Percentiles rank a stretch among this genome's conserved stretches.
These are phyloP conservation scores for Paracamarosporium sp. DNA, from an alignment of 2,329 filamentous ascomycete species.

Conservation along the genomic window DNA sequence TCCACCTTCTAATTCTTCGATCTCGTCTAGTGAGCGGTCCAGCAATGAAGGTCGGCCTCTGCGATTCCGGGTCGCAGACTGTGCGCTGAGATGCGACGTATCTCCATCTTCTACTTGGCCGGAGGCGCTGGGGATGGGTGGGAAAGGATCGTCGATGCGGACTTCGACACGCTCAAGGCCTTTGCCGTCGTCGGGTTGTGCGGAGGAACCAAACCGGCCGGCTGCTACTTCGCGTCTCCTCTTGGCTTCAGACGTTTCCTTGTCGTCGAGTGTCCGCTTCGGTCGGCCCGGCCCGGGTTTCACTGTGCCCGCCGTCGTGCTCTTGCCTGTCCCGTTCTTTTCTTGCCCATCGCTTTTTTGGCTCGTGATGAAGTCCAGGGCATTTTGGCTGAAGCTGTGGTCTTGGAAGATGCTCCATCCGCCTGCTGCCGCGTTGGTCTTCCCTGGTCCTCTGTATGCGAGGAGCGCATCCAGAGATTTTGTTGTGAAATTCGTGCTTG, in stretches of 20 bases:
- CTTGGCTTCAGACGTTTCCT: slow-evolving; percentile 54
- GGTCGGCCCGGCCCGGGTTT: slow-evolving; percentile 34
- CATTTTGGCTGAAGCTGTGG: slow-evolving; percentile 60
- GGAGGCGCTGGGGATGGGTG: slow-evolving; percentile 16
- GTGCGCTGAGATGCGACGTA: slow-evolving; percentile 19
- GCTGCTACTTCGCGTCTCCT: slow-evolving; percentile 67
- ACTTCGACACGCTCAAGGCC: slow-evolving; percentile 58
- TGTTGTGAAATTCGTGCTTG: slow-evolving; percentile 71
- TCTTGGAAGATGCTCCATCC: slow-evolving; percentile 82
- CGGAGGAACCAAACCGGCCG: slow-evolving; percentile 71
- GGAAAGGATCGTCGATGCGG: slow-evolving; percentile 56
- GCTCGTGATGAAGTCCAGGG: slow-evolving; percentile 54
- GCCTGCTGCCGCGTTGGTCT: slow-evolving; percentile 74
- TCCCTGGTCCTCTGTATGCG: slow-evolving; percentile 71
- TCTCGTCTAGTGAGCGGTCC: slow-evolving; percentile 40
- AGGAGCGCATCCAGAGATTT: slow-evolving; percentile 75
- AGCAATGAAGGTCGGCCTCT: slow-evolving; percentile 42
- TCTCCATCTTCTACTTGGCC: slow-evolving; percentile 25
- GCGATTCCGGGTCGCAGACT: slow-evolving; percentile 25
- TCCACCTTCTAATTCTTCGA: slow-evolving; percentile 30
- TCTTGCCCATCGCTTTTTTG: slow-evolving; percentile 26
- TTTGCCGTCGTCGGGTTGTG: slow-evolving; percentile 41
- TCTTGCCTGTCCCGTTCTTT: slow-evolving; percentile 18
- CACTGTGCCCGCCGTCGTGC: slow-evolving; percentile 15
- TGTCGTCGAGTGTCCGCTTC: slow-evolving; percentile 34